These are phyloP conservation scores for Setomelanomma holmii DNA, from an alignment of 2,329 filamentous ascomycete species.

Conservation along the genomic window DNA sequence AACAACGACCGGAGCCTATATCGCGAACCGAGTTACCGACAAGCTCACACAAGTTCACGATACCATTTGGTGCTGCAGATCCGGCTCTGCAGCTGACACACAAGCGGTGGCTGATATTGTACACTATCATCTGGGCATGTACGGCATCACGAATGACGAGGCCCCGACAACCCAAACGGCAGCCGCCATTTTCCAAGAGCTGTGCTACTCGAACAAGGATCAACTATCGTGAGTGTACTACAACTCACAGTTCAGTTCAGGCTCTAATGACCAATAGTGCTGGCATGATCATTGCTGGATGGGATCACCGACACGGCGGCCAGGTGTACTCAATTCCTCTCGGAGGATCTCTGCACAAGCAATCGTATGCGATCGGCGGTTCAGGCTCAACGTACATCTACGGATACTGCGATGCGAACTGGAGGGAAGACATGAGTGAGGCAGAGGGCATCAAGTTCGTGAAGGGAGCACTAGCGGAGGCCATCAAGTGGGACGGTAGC, in stretches of 20 bases:
- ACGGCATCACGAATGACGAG: slow-evolving; percentile 88
- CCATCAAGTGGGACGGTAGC: slow-evolving; percentile 99
- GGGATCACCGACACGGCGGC: slow-evolving; percentile 91
- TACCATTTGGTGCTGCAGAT: slow-evolving; percentile 99
- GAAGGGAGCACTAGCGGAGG: slow-evolving; percentile 87
- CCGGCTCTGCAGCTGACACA: slow-evolving; percentile 95
- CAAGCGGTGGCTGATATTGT: slow-evolving; percentile 98
- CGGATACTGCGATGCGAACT: slow-evolving; percentile 96
- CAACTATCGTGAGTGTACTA: slow-evolving; percentile 72
- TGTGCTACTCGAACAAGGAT: slow-evolving; percentile 99
- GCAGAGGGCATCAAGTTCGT: slow-evolving; percentile 90
- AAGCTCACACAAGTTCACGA: slow-evolving; percentile 98
- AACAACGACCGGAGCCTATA: slow-evolving; percentile 97
- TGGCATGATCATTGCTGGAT: slow-evolving; percentile 97
- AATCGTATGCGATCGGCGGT: slow-evolving; percentile 92
- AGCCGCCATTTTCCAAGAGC: slow-evolving; percentile 94
- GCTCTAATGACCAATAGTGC: slow-evolving; percentile 65
- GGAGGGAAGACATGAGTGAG: slow-evolving; percentile 94
- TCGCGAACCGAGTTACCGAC: slow-evolving; percentile 98
- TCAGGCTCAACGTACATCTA: slow-evolving; percentile 99
- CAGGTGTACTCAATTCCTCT: slow-evolving; percentile 98
- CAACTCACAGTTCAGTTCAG: not conserved
- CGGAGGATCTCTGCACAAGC: slow-evolving; percentile 96
- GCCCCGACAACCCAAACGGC: slow-evolving; percentile 93
- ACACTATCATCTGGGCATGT: slow-evolving; percentile 93